A percentile compares a stretch with the other conserved stretches of the same genome.
phyloP scores from a whole-genome alignment of 1,139 yeast genomes.

The Eremothecium gossypii region DNA sequence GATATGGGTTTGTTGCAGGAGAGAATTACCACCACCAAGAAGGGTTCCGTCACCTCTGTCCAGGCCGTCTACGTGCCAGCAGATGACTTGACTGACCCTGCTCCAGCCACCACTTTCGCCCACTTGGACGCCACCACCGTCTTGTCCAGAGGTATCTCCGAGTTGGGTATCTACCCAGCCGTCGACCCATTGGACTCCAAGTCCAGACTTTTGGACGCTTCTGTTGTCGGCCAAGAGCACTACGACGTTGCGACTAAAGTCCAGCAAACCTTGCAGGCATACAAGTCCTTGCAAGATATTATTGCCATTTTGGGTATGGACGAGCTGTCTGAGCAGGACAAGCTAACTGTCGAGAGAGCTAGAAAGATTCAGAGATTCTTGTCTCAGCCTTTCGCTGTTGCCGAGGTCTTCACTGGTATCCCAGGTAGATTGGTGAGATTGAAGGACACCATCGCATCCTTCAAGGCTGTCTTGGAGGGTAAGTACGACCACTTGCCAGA shows the following conservation, averaged over 20 bases:
- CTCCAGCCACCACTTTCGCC: slow-evolving; percentile 99
- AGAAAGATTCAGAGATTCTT: slow-evolving; percentile 99
- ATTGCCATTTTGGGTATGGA: slow-evolving; percentile 99
- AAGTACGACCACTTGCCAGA: slow-evolving; percentile 98
- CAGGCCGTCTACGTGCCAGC: slow-evolving; percentile 99
- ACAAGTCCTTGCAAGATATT: slow-evolving; percentile 99
- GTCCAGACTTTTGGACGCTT: slow-evolving; percentile 94
- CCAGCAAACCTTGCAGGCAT: slow-evolving; percentile 98
- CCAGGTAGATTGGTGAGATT: slow-evolving; percentile 96
- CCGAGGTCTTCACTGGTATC: slow-evolving; percentile 99
- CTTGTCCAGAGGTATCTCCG: slow-evolving; percentile 98
- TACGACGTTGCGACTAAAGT: slow-evolving; percentile 90
- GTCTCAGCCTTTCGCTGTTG: slow-evolving; percentile 99
- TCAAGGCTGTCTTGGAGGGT: slow-evolving; percentile 96
- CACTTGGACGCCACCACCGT: slow-evolving; percentile 99
- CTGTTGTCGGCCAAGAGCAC: slow-evolving; percentile 98
- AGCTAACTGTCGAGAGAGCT: slow-evolving; percentile 99
- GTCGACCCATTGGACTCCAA: slow-evolving; percentile 99
- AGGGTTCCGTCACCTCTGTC: slow-evolving; percentile 99
- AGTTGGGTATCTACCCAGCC: slow-evolving; percentile 99
- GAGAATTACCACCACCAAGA: slow-evolving; percentile 98
- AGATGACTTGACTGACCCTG: slow-evolving; percentile 99
- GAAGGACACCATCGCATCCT: slow-evolving; percentile 87
- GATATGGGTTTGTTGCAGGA: slow-evolving; percentile 99
- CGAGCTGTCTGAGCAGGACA: slow-evolving; percentile 97